A percentile compares a stretch with the other conserved stretches of the same genome.
Conservation (phyloP, 148 eudicot species). For the Fagopyrum homotropicum region DNA sequence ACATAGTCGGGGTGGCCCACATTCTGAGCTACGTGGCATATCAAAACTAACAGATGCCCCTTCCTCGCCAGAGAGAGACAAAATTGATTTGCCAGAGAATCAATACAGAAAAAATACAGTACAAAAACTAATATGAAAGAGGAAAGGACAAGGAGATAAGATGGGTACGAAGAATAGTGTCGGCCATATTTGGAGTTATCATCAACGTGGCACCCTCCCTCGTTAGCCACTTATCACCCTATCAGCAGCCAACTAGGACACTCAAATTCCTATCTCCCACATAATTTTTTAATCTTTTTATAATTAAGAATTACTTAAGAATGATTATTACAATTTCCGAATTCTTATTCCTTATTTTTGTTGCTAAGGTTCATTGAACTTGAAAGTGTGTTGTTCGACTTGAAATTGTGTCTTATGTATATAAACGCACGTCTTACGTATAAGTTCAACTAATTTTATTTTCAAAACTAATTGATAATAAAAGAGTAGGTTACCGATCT, state of each 20-base stretch:
- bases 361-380: too few species aligned
- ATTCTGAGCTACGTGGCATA: background rate
- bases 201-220: background rate
- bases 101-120: background rate
- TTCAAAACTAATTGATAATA: too few species aligned
- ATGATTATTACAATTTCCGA: too few species aligned
- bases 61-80: background rate
- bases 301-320: background rate
- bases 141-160: constrained; percentile 3
- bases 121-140: background rate
- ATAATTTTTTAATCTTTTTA: background rate
- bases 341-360: too few species aligned
- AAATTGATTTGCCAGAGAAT: background rate
- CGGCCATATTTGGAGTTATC: constrained; percentile 8
- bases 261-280: background rate
- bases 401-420: too few species aligned
- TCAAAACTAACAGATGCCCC: background rate
- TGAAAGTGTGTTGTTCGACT: too few species aligned
- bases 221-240: background rate
- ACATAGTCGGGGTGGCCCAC: background rate
- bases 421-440: too few species aligned
- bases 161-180: constrained; percentile 6
- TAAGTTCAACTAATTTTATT: too few species aligned
- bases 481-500: too few species aligned
- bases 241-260: background rate